Percentiles rank a stretch among this genome's conserved stretches.
Evolutionary conservation across 768 basidiomycete species (phyloP).

Genomic region (Psilocybe cubensis): DNA sequence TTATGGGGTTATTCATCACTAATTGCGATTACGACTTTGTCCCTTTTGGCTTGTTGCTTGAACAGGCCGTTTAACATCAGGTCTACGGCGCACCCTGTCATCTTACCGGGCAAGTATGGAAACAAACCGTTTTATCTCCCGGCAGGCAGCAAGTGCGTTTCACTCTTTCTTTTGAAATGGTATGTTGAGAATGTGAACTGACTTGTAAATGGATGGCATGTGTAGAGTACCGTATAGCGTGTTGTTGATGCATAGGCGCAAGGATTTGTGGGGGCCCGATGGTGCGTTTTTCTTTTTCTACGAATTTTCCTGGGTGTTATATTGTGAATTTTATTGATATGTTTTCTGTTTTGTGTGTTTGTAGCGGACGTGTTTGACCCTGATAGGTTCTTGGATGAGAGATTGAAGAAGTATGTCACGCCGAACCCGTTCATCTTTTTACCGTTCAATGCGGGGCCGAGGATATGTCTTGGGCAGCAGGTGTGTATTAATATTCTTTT

Average conservation of each 20-base stretch:
- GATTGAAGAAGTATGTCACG: constrained; percentile 56
- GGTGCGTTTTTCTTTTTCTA: constrained; percentile 37
- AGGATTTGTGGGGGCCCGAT: constrained; percentile 70
- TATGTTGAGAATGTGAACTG: not conserved
- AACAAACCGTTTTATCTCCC: constrained; percentile 43
- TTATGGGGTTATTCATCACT: not conserved
- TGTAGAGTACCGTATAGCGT: constrained; percentile 49
- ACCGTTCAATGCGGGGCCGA: constrained; percentile 55
- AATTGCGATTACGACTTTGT: no score
- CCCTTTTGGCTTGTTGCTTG: no score
- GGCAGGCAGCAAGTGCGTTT: constrained; percentile 17
- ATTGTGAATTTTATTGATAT: no score
- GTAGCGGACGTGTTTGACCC: constrained; percentile 71
- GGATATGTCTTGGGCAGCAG: constrained; percentile 58
- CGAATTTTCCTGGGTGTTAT: no score
- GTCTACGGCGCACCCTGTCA: constrained; percentile 19
- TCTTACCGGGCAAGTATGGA: constrained; percentile 29
- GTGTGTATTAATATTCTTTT: constrained; percentile 22
- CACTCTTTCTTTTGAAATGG: not conserved
- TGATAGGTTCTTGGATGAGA: constrained; percentile 66
- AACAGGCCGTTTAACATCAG: constrained; percentile 43
- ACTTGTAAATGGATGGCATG: not conserved
- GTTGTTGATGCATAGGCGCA: constrained; percentile 62
- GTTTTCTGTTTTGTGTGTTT: no score
- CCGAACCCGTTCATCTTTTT: constrained; percentile 62